Evolutionary conservation across 805 yeast species (phyloP), one percentile per base, ranked within the genome.

Genomic region (Zygosaccharomyces gambellarensis): DNA sequence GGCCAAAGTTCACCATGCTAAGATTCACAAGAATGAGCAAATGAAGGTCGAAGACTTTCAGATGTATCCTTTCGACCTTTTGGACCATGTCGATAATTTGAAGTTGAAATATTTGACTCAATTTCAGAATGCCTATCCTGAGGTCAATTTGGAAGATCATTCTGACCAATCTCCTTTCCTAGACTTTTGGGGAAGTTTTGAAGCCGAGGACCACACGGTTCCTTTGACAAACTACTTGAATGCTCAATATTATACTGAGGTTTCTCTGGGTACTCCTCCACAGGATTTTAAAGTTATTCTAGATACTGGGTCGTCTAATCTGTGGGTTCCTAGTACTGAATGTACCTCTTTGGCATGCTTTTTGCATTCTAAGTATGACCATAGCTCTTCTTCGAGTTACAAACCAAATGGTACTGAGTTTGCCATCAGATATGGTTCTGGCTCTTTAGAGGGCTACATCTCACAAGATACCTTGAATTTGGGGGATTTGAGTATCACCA

Each of bases 221-320:
- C 97, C 98, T 11, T 79, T 94, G 68, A 84, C 94, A 56, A 90
- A 94, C 75, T 94, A 92, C 71, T 71, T 88, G 72, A 94, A 94
- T 68, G 98, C 98, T 39, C 99, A 94, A 74, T 92, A 94, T 72
- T 94, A 78, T 69, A 85, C 99, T 39, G 97, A 92, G 65, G 87
- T 94, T 61, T 75, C 82, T 50, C 64, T 94, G 51, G 99, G 99
- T 59, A 86, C 96, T 36, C 99, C 99, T 8, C 88, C 87, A 44
- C 99, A 94, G 75, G 68, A 79, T 14, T 94, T 94, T 73, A 92
- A 92, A 77, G 98, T 94, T 45, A 82, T 94, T 55, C 77, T 94
- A 63, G 99, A 94, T 71, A 92, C 99, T 23, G 99, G 99, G 36
- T 87, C 96, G 40, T 87, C 97, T 40, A 94, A 94, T 72, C 77